phyloP scores from a whole-genome alignment of 2,329 filamentous ascomycete species.

The Mycocentrospora acerina region DNA sequence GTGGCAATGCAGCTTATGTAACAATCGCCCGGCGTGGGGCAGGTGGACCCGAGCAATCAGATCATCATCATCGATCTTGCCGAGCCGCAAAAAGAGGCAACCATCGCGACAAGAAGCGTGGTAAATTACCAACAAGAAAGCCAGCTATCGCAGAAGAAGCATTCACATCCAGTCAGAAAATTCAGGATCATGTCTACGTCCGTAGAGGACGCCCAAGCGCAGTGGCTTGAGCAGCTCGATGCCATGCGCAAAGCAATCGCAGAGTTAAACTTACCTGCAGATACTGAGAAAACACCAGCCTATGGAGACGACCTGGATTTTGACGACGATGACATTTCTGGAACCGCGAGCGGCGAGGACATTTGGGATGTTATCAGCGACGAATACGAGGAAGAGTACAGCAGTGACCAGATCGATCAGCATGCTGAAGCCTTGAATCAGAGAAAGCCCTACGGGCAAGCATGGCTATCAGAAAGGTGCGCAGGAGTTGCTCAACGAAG shows the following conservation, averaged over 20 bases:
- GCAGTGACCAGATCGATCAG: slow-evolving; percentile 65
- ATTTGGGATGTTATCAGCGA: slow-evolving; percentile 92
- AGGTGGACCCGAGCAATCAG: slow-evolving; percentile 17
- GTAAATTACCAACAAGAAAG: background rate
- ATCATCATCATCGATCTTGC: slow-evolving; percentile 16
- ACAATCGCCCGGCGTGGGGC: slow-evolving; percentile 27
- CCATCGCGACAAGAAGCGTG: background rate
- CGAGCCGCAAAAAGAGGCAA: slow-evolving; percentile 10
- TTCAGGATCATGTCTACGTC: slow-evolving; percentile 39
- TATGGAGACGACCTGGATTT: slow-evolving; percentile 62
- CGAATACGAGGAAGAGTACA: slow-evolving; percentile 64
- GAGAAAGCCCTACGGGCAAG: slow-evolving; percentile 52
- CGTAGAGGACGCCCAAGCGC: slow-evolving; percentile 52
- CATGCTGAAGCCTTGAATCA: slow-evolving; percentile 39
- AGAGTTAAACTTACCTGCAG: slow-evolving; percentile 60
- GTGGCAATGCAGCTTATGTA: slow-evolving; percentile 20
- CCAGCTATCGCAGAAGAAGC: background rate
- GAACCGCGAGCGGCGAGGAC: slow-evolving; percentile 69
- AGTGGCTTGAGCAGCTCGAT: slow-evolving; percentile 84
- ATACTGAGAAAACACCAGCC: slow-evolving; percentile 48
- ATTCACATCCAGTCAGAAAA: too few relatives aligned
- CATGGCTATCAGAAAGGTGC: slow-evolving; percentile 75
- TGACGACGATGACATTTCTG: slow-evolving; percentile 65
- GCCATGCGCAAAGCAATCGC: slow-evolving; percentile 86
- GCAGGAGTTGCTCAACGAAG: slow-evolving; percentile 63